These are phyloP conservation scores for Entomortierella parvispora DNA, from an alignment of 192 early-diverging fungal species.

Conservation along the genomic window DNA sequence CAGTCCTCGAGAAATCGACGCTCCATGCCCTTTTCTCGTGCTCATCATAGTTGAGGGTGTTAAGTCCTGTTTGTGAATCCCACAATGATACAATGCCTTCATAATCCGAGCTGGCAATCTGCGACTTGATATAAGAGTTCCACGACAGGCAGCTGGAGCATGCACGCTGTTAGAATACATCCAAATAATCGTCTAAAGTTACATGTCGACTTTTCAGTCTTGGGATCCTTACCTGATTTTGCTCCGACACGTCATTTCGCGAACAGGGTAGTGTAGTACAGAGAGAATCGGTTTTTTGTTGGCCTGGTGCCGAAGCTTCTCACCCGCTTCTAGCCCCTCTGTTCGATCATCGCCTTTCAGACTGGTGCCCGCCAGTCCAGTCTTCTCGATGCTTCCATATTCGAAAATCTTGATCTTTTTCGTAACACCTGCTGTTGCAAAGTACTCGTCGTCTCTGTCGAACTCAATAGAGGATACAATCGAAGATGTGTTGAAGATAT, in stretches of 20 bases:
- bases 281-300: conserved; percentile 53
- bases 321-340: conserved; percentile 22
- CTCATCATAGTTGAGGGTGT: conserved; percentile 78
- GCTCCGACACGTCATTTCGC: conserved; percentile 78
- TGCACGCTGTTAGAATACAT: too few species aligned
- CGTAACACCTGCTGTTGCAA: conserved; percentile 93
- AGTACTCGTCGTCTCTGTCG: conserved; percentile 92
- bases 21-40: conserved; percentile 96
- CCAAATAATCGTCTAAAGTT: too few species aligned
- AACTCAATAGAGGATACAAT: conserved; percentile 96
- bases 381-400: conserved; percentile 66
- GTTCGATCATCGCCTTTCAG: conserved; percentile 37
- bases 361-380: conserved; percentile 29
- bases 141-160: conserved; percentile 88
- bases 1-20: conserved; percentile 82
- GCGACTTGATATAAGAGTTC: conserved; percentile 88
- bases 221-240: conserved; percentile 93
- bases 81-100: conserved; percentile 91
- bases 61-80: conserved; percentile 79
- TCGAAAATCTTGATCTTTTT: conserved; percentile 95
- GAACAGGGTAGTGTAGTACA: conserved; percentile 79
- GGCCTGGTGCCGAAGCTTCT: conserved; percentile 12
- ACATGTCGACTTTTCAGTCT: too few species aligned
- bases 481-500: conserved; percentile 72
- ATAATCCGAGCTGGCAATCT: conserved; percentile 92